Percentiles rank a stretch among this genome's conserved stretches.
Evolutionary conservation across 192 early-diverging fungal genomes (phyloP).

Genomic region (Coemansia sp.): DNA sequence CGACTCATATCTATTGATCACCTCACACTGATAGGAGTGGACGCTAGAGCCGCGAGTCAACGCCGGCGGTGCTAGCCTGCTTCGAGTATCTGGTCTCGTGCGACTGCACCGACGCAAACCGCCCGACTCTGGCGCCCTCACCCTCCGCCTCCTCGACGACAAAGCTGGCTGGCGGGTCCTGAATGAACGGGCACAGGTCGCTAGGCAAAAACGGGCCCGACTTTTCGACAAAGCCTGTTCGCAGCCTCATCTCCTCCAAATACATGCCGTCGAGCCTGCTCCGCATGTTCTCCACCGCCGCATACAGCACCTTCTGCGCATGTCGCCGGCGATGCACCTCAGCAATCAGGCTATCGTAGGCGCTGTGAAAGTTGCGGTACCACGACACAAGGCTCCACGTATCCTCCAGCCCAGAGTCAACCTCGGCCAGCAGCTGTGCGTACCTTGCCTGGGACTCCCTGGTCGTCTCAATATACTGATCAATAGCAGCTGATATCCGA

Average conservation of each 20-base stretch:
- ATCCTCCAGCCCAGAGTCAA: conserved; percentile 34
- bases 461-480: conserved; percentile 11
- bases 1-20: neutral
- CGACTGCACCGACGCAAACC: conserved; percentile 45
- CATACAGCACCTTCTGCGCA: conserved; percentile 30
- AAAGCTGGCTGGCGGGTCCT: conserved; percentile 49
- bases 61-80: conserved; percentile 10
- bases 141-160: conserved; percentile 39
- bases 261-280: conserved; percentile 32
- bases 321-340: conserved; percentile 49
- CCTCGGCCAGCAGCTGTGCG: conserved; percentile 2
- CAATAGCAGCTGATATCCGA: conserved; percentile 11
- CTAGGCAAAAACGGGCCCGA: conserved; percentile 47
- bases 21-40: neutral
- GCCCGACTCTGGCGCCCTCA: conserved; percentile 9
- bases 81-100: conserved; percentile 45
- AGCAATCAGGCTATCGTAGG: conserved; percentile 44
- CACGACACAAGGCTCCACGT: conserved; percentile 48
- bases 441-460: conserved; percentile 23
- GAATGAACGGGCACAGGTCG: conserved; percentile 54
- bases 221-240: conserved; percentile 42
- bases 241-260: conserved; percentile 29
- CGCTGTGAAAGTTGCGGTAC: conserved; percentile 50
- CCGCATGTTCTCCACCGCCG: conserved; percentile 43
- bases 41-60: conserved; percentile 6